Evolutionary conservation across 208 protist species (phyloP), one percentile per base, ranked within the genome.

Genomic region (Leishmania major): DNA sequence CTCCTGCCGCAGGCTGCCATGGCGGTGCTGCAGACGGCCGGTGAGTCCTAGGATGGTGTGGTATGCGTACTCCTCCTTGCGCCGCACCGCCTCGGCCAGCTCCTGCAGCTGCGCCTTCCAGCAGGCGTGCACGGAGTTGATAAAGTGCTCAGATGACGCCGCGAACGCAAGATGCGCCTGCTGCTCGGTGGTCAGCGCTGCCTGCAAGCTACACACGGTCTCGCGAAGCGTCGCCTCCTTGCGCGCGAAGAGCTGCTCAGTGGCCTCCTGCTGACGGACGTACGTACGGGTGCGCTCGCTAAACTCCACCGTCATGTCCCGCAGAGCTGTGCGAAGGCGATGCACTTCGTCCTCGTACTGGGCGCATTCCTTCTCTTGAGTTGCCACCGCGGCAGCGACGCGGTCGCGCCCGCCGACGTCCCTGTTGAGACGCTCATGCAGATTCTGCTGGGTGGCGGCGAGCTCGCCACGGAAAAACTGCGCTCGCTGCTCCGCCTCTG

Each of bases 301-400:
- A 59, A 95, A 95, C 81, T 95, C 89, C n/a, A 81, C 62, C 22
- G 87, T 88, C 82, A 92, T 85, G 45, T 92, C 92, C 64, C 86
- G 86, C 73, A 95, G 80, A n/a, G 82, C 77, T 3, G 57, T 78
- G 64, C 87, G 84, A 62, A 94, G 80, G 22, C 87, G 84, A 40
- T 60, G 57, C 64, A 92, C 70, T 43, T 92, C 90, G 19, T 89
- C 87, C 72, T 90, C 82, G 55, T 81, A 80, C 70, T 86, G 57
- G 45, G 78, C 83, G 72, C 79, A 76, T 62, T 60, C 78, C 17
- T 83, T 75, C 19, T 57, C 31, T 43, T 76, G 69, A 3, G 45
- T 35, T 40, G 70, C 47, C 4, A 60, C 71, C 3, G 70, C 60
- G 31, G 62, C 51, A 8, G 66, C 31, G 22, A 75, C 51, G 22